Base-by-base conservation (phyloP, 202 grass and related monocot genomes). In the Elaeis oleifera region DNA sequence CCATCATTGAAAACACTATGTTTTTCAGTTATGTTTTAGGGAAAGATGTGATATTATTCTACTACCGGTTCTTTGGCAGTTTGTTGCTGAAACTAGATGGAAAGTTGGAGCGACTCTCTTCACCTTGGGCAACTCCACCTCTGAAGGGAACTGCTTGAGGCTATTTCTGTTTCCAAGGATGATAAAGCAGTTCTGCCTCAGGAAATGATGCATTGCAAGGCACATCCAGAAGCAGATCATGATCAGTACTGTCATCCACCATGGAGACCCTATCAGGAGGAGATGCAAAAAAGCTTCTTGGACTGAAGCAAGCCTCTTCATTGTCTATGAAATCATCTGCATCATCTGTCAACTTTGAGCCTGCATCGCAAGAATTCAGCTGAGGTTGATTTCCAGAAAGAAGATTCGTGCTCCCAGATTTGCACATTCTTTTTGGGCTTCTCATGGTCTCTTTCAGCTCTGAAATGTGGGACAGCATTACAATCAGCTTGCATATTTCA, bases 391-490 rank as follows among this genome's bases (percentile, higher is more conserved):
- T 59, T 71, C 16, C 20, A 29, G 55, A 71, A 29, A 22, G 56
- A 51, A 6, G 68, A 49, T 71, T 18, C 39, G 28, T 50, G 48
- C 23, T 17, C 56, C 23, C 39, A 20, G 56, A 27, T 52, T 17
- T 60, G 68, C 56, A 60, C 15, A 60, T 13, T 9, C 48, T 51
- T 60, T 71, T 71, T 28, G 68, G 44, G 16, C 68, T 71, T 71
- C 54, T 71, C 56, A 60, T 60, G 1, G 5, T 19, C 8, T 25
- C 57, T 60, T 71, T 59, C 23, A 19, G 21, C 3, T 51, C 68
- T 71, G 68, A 50, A 52, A 29, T 71, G 52, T 25, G 19, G 3
- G 4, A 52, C n/a, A 61, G 8, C 36, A 44, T 44, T 19, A n/a
- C 5, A 32, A 61, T 61, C 17, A 61, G 58, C 58, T 61, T 18